Conservation (phyloP, 1,284 basidiomycete species). For the Acaromyces ingoldii region DNA sequence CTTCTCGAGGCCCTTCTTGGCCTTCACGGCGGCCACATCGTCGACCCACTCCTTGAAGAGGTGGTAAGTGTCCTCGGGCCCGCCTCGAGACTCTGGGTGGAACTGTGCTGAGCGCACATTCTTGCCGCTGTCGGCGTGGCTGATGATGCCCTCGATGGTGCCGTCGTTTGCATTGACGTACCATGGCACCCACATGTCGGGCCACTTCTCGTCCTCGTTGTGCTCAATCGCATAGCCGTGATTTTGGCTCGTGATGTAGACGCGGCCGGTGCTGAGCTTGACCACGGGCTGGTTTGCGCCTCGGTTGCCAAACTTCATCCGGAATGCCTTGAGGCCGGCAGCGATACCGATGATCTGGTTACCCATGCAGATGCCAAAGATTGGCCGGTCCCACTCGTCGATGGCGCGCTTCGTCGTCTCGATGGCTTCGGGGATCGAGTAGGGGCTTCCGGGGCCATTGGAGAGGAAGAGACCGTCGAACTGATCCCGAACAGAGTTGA, state of each 20-base stretch:
- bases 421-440: constrained; percentile 78
- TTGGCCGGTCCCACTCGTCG: constrained; percentile 78
- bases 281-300: constrained; percentile 99
- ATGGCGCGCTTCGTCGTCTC: constrained; percentile 73
- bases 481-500: constrained; percentile 78
- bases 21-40: constrained; percentile 39
- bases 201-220: constrained; percentile 27
- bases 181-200: constrained; percentile 47
- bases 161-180: constrained; percentile 51
- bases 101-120: constrained; percentile 49
- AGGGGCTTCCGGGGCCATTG: constrained; percentile 93
- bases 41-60: constrained; percentile 49
- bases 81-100: constrained; percentile 49
- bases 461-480: constrained; percentile 94
- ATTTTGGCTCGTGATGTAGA: constrained; percentile 78
- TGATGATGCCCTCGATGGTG: constrained; percentile 45
- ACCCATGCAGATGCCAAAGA: constrained; percentile 98
- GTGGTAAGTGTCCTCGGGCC: constrained; percentile 47
- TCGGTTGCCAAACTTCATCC: constrained; percentile 96
- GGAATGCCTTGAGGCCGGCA: constrained; percentile 89
- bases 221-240: constrained; percentile 54
- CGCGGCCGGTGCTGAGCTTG: constrained; percentile 77
- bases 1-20: neutral
- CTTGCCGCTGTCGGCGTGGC: constrained; percentile 18
- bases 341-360: constrained; percentile 81